Conservation (phyloP, 2,329 filamentous ascomycete species). For the Fusarium incarnatum region DNA sequence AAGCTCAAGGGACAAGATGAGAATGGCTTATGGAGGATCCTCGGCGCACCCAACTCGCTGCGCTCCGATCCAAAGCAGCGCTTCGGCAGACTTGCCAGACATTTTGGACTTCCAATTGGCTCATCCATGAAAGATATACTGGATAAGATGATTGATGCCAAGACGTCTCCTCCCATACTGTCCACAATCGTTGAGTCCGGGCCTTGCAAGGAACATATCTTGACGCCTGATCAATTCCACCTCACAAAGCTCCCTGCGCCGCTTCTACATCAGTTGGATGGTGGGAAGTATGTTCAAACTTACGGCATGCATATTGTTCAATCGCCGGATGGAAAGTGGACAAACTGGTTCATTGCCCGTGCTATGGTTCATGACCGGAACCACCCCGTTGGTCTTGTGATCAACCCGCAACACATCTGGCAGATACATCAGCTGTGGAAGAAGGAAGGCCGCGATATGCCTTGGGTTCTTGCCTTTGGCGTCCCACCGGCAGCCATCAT, state of each 20-base stretch:
- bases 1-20: constrained; percentile 58
- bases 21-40: constrained; percentile 59
- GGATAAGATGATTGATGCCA: constrained; percentile 55
- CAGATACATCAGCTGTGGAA: constrained; percentile 62
- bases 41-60: constrained; percentile 57
- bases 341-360: constrained; percentile 60
- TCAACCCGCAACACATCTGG: constrained; percentile 59
- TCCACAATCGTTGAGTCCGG: constrained; percentile 48
- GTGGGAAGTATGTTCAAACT: constrained; percentile 64
- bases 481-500: constrained; percentile 64
- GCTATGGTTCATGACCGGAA: constrained; percentile 61
- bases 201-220: constrained; percentile 33
- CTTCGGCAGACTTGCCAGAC: constrained; percentile 57
- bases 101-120: constrained; percentile 53
- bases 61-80: constrained; percentile 42
- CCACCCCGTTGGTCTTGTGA: constrained; percentile 56
- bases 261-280: constrained; percentile 58
- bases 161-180: constrained; percentile 47
- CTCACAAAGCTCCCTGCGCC: constrained; percentile 57
- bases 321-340: constrained; percentile 60
- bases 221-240: constrained; percentile 31
- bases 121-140: constrained; percentile 51
- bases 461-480: constrained; percentile 61
- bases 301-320: constrained; percentile 63
- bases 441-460: constrained; percentile 57